phyloP scores from a whole-genome alignment of 2,329 filamentous ascomycete genomes.

The Beauveria sp. region DNA sequence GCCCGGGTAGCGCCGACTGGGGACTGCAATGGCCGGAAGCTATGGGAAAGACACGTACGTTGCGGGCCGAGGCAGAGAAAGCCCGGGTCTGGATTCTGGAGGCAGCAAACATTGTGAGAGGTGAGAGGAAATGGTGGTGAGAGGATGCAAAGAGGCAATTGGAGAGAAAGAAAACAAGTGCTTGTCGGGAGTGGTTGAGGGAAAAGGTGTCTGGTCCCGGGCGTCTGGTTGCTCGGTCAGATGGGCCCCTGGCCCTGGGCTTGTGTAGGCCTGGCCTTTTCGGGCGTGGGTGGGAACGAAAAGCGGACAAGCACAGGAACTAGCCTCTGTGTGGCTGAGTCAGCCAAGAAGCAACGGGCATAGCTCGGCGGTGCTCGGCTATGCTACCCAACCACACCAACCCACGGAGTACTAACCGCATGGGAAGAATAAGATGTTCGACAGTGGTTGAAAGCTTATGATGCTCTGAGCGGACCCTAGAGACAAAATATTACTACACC shows the following conservation, averaged over 20 bases:
- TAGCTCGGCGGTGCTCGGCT: slow-evolving; percentile 10
- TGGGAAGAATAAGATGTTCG: too few species aligned
- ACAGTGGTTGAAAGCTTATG: background rate
- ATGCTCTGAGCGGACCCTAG: background rate
- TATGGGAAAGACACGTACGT: slow-evolving; percentile 46
- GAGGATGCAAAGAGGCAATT: slow-evolving; percentile 15
- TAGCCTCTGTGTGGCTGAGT: slow-evolving; percentile 2
- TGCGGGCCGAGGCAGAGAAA: slow-evolving; percentile 71
- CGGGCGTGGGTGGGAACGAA: background rate
- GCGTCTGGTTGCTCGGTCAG: slow-evolving; percentile 3
- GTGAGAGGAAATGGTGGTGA: slow-evolving; percentile 10
- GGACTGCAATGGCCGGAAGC: background rate
- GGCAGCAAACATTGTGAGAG: slow-evolving; percentile 64
- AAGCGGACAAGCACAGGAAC: slow-evolving; percentile 6
- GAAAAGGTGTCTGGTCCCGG: slow-evolving; percentile 5
- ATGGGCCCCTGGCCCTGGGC: background rate
- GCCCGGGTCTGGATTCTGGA: slow-evolving; percentile 66
- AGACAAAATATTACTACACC: background rate
- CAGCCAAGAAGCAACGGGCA: background rate
- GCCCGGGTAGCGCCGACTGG: slow-evolving; percentile 9
- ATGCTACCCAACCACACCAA: background rate
- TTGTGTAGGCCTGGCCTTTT: background rate
- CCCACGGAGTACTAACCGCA: background rate
- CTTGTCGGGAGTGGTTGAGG: slow-evolving; percentile 5
- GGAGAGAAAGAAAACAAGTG: background rate